phyloP scores from a whole-genome alignment of 768 basidiomycete species.

The Coprinellus aureogranulatus region DNA sequence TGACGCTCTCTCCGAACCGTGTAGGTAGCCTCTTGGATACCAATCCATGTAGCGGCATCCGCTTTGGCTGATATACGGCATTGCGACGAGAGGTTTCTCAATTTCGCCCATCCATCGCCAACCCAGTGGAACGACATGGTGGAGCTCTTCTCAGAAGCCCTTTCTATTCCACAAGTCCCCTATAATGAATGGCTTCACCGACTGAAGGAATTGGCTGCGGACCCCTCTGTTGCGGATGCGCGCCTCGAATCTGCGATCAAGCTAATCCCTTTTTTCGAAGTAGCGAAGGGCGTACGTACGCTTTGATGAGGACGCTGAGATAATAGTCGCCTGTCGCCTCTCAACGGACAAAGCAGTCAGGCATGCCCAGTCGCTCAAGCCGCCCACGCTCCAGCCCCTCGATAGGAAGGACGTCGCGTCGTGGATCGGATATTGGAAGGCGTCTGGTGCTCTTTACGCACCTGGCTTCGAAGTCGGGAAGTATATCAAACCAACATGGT shows the following conservation, averaged over 20 bases:
- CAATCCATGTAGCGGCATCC: constrained; percentile 27
- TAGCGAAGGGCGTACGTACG: constrained; percentile 13
- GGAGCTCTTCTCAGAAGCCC: constrained; percentile 14
- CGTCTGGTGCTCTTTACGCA: constrained; percentile 1
- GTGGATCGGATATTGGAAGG: constrained; percentile 15
- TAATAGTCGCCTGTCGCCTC: constrained; percentile 20
- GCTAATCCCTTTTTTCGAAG: constrained; percentile 27
- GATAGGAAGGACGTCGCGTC: constrained; percentile 12
- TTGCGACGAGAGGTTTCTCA: constrained; percentile 12
- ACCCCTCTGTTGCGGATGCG: too few species aligned
- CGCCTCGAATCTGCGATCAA: constrained; percentile 23
- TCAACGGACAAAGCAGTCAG: constrained; percentile 9
- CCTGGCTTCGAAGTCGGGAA: not conserved
- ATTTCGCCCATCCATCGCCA: constrained; percentile 28
- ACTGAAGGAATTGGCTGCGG: too few species aligned
- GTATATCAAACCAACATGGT: not conserved
- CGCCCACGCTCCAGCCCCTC: constrained; percentile 4
- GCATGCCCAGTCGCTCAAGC: constrained; percentile 6
- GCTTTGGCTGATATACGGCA: constrained; percentile 20
- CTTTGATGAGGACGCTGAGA: constrained; percentile 16
- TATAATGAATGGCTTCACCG: constrained; percentile 31
- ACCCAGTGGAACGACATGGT: constrained; percentile 21
- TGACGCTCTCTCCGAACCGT: too few species aligned
- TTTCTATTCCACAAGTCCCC: constrained; percentile 27
- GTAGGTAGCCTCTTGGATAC: constrained; percentile 34